Evolutionary conservation across 768 basidiomycete species (phyloP).

Genomic region (Lanmaoa rubissima): DNA sequence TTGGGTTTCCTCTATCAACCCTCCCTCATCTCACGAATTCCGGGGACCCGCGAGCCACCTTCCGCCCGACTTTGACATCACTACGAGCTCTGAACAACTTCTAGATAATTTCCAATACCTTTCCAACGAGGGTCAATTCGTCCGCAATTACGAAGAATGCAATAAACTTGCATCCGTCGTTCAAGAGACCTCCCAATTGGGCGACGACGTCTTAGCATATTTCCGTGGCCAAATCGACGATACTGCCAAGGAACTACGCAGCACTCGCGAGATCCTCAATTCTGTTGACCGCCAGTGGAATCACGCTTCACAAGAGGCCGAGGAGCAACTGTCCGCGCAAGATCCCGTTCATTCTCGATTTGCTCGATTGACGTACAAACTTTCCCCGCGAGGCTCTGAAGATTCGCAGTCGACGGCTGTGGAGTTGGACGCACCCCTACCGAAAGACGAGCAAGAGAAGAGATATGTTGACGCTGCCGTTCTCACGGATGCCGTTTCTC

Average conservation of each 20-base stretch:
- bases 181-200: slow-evolving; percentile 46
- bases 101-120: slow-evolving; percentile 55
- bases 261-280: slow-evolving; percentile 45
- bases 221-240: slow-evolving; percentile 56
- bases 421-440: slow-evolving; percentile 9
- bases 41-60: slow-evolving; percentile 37
- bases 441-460: slow-evolving; percentile 20
- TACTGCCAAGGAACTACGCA: slow-evolving; percentile 46
- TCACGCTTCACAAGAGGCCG: slow-evolving; percentile 42
- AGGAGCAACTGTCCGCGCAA: slow-evolving; percentile 37
- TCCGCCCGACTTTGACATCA: slow-evolving; percentile 45
- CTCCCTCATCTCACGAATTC: slow-evolving; percentile 17
- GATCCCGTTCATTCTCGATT: slow-evolving; percentile 7
- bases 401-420: slow-evolving; percentile 63
- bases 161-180: slow-evolving; percentile 45
- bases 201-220: slow-evolving; percentile 45
- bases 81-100: slow-evolving; percentile 44
- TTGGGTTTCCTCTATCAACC: slow-evolving; percentile 19
- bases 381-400: slow-evolving; percentile 58
- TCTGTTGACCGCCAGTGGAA: slow-evolving; percentile 45
- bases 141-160: slow-evolving; percentile 38
- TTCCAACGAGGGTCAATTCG: slow-evolving; percentile 41
- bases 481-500: slow-evolving; percentile 19
- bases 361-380: slow-evolving; percentile 26
- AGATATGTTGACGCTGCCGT: slow-evolving; percentile 19